Evolutionary conservation across 495 filamentous ascomycete species (phyloP).

Genomic region (Jackrogersella multiformis): DNA sequence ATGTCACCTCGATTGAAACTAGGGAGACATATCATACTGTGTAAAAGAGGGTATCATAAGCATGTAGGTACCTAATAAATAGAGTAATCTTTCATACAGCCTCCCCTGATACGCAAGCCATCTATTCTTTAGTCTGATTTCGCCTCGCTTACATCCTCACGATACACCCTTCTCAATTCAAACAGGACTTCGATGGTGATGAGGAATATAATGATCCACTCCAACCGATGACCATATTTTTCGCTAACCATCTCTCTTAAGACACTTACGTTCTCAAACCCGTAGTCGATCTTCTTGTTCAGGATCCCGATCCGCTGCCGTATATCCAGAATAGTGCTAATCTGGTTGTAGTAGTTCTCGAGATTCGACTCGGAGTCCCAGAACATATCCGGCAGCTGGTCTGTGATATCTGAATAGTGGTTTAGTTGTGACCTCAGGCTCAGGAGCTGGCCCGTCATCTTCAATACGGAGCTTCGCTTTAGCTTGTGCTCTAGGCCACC

Average conservation of each 20-base stretch:
- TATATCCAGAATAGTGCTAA: constrained; percentile 88
- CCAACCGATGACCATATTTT: constrained; percentile 83
- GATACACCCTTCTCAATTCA: constrained; percentile 61
- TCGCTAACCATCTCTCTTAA: constrained; percentile 89
- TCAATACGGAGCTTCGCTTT: constrained; percentile 80
- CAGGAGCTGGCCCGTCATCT: constrained; percentile 94
- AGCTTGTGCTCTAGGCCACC: constrained; percentile 72
- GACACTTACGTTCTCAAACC: constrained; percentile 91
- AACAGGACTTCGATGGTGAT: constrained; percentile 90
- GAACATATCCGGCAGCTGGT: constrained; percentile 94
- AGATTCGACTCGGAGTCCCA: constrained; percentile 94
- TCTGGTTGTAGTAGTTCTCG: constrained; percentile 91
- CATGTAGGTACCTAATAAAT: neutral
- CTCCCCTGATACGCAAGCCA: neutral
- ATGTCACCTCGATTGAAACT: no score
- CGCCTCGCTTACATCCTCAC: constrained; percentile 45
- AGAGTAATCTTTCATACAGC: neutral
- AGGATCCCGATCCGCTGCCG: constrained; percentile 90
- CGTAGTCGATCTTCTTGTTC: constrained; percentile 98
- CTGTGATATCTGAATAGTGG: constrained; percentile 95
- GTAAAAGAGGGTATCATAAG: neutral
- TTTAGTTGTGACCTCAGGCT: constrained; percentile 91
- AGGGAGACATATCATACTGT: neutral
- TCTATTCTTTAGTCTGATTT: neutral
- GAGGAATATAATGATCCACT: constrained; percentile 96